Evolutionary conservation across 805 yeast species (phyloP).

Genomic region (Nematodospora valgi): DNA sequence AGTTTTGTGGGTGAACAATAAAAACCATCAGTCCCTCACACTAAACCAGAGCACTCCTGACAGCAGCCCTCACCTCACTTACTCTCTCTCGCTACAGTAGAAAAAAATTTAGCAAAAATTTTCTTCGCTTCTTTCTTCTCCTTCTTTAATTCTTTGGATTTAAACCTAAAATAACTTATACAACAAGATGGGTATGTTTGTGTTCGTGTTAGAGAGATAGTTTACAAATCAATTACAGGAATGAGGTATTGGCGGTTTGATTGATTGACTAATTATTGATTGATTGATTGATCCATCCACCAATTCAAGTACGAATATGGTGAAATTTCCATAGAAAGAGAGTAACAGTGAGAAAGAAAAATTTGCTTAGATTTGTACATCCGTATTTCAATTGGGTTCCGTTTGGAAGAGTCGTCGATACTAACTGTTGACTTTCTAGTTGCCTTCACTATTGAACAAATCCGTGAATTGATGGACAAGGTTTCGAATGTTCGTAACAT

Average conservation of each 20-base stretch:
- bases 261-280: not conserved
- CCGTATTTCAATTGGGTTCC: no score
- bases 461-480: conserved; percentile 99
- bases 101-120: conserved; percentile 7
- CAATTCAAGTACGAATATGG: not conserved
- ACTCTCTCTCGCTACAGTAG: conserved; percentile 5
- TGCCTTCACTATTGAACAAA: conserved; percentile 67
- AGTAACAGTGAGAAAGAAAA: no score
- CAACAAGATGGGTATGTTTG: conserved; percentile 12
- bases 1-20: not conserved
- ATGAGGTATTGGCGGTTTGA: no score
- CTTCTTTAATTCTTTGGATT: conserved; percentile 7
- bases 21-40: not conserved
- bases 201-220: no score
- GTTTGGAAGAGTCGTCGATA: no score
- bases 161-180: conserved; percentile 7
- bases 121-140: conserved; percentile 8
- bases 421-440: conserved; percentile 20
- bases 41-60: no score
- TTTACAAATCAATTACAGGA: no score
- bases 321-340: no score
- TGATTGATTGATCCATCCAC: not conserved
- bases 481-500: conserved; percentile 99
- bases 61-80: conserved; percentile 1
- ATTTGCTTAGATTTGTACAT: no score